Evolutionary conservation across 192 early-diverging fungal species (phyloP).

Genomic region (Mortierella alpina): DNA sequence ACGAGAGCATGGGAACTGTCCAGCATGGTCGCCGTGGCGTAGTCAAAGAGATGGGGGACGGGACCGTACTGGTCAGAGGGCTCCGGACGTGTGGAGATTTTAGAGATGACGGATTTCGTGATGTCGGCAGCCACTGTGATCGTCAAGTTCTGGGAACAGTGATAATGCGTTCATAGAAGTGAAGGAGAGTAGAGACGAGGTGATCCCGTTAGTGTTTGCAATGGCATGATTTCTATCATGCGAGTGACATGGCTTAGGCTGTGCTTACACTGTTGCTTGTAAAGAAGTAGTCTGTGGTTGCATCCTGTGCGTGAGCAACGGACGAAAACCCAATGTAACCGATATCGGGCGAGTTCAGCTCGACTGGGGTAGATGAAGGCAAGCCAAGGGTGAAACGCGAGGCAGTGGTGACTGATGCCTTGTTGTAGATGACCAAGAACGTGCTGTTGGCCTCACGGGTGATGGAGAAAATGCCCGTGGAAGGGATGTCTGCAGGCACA

Average conservation of each 20-base stretch:
- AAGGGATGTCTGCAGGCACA: constrained; percentile 32
- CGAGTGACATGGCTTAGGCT: too few relatives aligned
- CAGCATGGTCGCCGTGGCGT: constrained; percentile 29
- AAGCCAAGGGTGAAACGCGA: constrained; percentile 28
- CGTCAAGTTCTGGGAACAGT: neutral
- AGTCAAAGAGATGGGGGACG: constrained; percentile 22
- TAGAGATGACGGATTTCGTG: neutral
- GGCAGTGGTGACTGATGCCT: neutral
- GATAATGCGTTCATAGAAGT: neutral
- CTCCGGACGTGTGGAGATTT: constrained; percentile 10
- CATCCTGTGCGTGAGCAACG: constrained; percentile 17
- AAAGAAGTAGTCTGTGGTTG: constrained; percentile 24
- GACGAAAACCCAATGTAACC: constrained; percentile 16
- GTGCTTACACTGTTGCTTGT: constrained; percentile 12
- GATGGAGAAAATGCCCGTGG: constrained; percentile 3
- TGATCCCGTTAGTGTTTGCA: neutral
- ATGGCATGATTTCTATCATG: neutral
- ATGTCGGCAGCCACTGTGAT: neutral
- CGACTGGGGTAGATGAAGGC: neutral
- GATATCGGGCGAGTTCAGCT: neutral
- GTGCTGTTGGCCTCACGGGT: constrained; percentile 12
- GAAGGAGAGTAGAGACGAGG: neutral
- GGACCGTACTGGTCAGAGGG: neutral
- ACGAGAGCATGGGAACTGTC: neutral
- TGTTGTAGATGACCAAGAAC: constrained; percentile 32